Conservation (phyloP, 352 stramenopile species). For the Pythium insidiosum region DNA sequence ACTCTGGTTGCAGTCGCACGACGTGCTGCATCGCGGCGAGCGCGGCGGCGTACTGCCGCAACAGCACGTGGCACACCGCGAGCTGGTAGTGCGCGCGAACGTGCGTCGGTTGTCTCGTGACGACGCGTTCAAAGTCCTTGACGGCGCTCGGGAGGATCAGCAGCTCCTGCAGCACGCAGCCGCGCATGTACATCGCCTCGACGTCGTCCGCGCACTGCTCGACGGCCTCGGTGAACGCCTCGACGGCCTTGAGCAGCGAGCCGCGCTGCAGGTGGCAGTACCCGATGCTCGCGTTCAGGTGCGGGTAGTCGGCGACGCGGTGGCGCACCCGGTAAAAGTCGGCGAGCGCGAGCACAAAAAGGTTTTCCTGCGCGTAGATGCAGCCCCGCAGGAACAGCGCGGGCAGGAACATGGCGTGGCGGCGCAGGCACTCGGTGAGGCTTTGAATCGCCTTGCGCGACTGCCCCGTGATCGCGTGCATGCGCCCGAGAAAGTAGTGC, state of each 20-base stretch:
- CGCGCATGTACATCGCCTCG: constrained; percentile 36
- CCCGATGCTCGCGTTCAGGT: constrained; percentile 40
- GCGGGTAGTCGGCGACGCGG: constrained; percentile 29
- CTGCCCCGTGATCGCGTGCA: constrained; percentile 29
- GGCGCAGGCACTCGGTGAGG: constrained; percentile 22
- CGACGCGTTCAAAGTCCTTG: constrained; percentile 27
- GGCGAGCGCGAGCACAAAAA: constrained; percentile 37
- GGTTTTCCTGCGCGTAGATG: constrained; percentile 38
- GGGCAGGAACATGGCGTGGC: constrained; percentile 34
- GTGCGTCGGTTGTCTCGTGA: constrained; percentile 12
- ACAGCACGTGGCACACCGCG: constrained; percentile 28
- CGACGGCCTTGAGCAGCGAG: constrained; percentile 28
- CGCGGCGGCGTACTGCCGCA: constrained; percentile 22
- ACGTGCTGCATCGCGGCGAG: constrained; percentile 19
- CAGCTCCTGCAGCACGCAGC: constrained; percentile 40
- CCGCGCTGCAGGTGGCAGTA: constrained; percentile 40
- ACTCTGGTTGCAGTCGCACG: constrained; percentile 23
- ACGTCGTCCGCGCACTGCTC: constrained; percentile 18
- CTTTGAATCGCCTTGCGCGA: constrained; percentile 19
- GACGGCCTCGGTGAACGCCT: constrained; percentile 35
- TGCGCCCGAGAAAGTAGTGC: constrained; percentile 32
- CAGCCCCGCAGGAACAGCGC: constrained; percentile 45
- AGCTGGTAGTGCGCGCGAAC: constrained; percentile 27
- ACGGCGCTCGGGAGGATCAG: constrained; percentile 28
- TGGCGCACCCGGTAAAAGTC: constrained; percentile 47